Conservation (phyloP, 2,329 filamentous ascomycete species). For the Venturia pyrina region DNA sequence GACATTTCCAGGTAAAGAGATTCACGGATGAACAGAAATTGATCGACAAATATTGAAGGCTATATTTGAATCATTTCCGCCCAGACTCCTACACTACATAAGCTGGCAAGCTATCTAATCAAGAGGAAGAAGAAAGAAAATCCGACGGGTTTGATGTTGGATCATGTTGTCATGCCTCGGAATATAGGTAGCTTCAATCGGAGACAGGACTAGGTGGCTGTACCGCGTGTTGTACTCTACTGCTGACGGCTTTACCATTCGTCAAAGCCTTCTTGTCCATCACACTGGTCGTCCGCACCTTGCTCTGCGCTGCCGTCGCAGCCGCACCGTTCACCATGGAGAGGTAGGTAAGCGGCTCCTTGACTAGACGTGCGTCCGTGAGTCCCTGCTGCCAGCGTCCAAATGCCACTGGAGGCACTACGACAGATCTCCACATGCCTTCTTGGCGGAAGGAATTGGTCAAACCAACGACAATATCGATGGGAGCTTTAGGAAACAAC, state of each 20-base stretch:
- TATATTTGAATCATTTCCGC: background rate
- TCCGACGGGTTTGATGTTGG: too few relatives aligned
- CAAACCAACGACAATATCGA: constrained; percentile 14
- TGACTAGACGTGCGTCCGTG: constrained; percentile 14
- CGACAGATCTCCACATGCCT: constrained; percentile 15
- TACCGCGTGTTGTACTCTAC: background rate
- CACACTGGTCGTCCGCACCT: background rate
- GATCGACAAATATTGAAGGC: background rate
- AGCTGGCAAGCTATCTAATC: too few relatives aligned
- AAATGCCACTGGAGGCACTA: constrained; percentile 15
- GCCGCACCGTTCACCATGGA: constrained; percentile 14
- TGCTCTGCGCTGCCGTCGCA: constrained; percentile 11
- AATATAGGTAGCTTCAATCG: background rate
- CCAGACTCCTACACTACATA: too few relatives aligned
- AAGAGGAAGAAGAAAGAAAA: too few relatives aligned
- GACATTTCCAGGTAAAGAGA: too few relatives aligned
- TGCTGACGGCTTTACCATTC: background rate
- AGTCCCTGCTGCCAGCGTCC: constrained; percentile 17
- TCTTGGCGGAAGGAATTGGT: constrained; percentile 15
- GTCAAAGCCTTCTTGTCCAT: background rate
- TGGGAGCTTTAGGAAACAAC: constrained; percentile 14
- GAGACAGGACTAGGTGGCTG: background rate
- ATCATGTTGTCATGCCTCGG: too few relatives aligned
- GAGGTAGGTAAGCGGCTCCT: constrained; percentile 15
- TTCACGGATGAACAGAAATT: too few relatives aligned